Evolutionary conservation across 1,284 basidiomycete genomes (phyloP).

Genomic region (Hemileia vastatrix): DNA sequence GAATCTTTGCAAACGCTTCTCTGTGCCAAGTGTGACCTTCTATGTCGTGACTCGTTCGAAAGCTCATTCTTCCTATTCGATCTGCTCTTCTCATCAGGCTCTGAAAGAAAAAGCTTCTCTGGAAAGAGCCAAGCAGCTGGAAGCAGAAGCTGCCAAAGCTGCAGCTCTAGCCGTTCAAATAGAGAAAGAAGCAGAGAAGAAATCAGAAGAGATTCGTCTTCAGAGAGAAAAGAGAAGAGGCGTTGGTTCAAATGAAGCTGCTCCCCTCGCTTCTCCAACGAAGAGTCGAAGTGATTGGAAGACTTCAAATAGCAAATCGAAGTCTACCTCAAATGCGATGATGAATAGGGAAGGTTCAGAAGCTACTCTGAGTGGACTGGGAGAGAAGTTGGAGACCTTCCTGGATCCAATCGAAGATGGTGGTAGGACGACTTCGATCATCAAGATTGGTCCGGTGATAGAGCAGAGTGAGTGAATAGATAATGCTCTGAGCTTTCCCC

Average conservation of each 20-base stretch:
- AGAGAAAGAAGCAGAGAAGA: slow-evolving; percentile 32
- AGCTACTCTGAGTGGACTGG: neutral
- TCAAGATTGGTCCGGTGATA: slow-evolving; percentile 35
- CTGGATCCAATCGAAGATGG: slow-evolving; percentile 33
- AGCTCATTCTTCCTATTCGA: neutral
- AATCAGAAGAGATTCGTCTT: slow-evolving; percentile 29
- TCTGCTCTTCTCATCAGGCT: slow-evolving; percentile 4
- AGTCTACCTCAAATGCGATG: neutral
- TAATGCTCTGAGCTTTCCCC: too few species aligned
- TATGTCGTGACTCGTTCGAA: too few species aligned
- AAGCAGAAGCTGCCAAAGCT: slow-evolving; percentile 31
- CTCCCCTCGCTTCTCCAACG: neutral
- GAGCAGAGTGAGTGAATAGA: slow-evolving; percentile 13
- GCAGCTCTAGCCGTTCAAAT: slow-evolving; percentile 34
- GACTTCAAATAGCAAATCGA: neutral
- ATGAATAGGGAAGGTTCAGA: neutral
- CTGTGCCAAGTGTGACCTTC: too few species aligned
- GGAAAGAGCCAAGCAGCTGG: slow-evolving; percentile 8
- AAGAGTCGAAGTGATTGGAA: neutral
- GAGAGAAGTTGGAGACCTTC: slow-evolving; percentile 28
- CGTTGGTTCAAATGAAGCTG: neutral
- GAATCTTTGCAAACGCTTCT: too few species aligned
- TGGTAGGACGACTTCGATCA: slow-evolving; percentile 25
- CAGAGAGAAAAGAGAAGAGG: slow-evolving; percentile 25
- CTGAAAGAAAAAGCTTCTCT: slow-evolving; percentile 24